A percentile compares a stretch with the other conserved stretches of the same genome.
Evolutionary conservation across 2,329 filamentous ascomycete species (phyloP).

Genomic region (Ophiostoma tasmaniense): DNA sequence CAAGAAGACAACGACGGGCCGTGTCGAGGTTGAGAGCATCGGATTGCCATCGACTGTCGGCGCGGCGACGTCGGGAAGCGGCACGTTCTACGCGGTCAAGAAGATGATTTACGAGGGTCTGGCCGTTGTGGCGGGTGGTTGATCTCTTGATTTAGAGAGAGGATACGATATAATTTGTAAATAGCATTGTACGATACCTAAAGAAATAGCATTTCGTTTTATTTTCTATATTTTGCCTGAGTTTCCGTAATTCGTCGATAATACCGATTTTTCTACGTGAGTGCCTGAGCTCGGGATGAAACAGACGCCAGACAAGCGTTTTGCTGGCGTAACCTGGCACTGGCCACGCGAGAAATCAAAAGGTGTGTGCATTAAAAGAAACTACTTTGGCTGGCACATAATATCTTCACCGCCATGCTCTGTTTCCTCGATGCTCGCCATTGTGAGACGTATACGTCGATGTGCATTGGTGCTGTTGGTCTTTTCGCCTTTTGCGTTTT

Average conservation of each 20-base stretch:
- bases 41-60: constrained; percentile 42
- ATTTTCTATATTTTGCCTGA: background rate
- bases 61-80: constrained; percentile 37
- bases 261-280: background rate
- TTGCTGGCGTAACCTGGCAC: background rate
- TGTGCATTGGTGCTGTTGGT: background rate
- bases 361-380: background rate
- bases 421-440: background rate
- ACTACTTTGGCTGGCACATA: background rate
- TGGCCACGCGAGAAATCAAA: background rate
- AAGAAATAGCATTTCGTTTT: background rate
- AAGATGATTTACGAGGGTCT: constrained; percentile 88
- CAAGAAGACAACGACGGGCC: constrained; percentile 76
- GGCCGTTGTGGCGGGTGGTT: constrained; percentile 76
- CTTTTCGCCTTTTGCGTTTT: too few species aligned
- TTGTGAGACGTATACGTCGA: background rate
- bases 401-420: background rate
- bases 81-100: constrained; percentile 79
- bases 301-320: constrained; percentile 7
- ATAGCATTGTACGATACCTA: background rate
- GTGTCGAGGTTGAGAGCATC: constrained; percentile 78
- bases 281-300: constrained; percentile 3
- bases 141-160: constrained; percentile 18
- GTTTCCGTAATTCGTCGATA: background rate
- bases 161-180: background rate